Percentiles rank a stretch among this genome's conserved stretches.
These are phyloP conservation scores for Achaetomiella virescens DNA, from an alignment of 495 filamentous ascomycete species.

Conservation along the genomic window DNA sequence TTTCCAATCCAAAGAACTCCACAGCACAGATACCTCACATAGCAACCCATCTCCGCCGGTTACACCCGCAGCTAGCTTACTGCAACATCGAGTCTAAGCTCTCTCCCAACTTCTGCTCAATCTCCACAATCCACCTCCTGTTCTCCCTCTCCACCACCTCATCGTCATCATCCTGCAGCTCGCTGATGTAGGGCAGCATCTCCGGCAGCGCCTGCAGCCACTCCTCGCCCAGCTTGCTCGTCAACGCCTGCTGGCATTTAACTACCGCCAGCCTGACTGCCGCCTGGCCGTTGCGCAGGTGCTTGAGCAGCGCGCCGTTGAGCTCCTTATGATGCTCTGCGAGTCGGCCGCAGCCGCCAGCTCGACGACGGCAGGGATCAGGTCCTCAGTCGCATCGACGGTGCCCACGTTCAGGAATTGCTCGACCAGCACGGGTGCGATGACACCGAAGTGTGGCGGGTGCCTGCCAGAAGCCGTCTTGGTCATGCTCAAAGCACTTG, in stretches of 20 bases:
- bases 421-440: conserved; percentile 60
- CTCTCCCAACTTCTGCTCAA: conserved; percentile 83
- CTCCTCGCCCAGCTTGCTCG: conserved; percentile 75
- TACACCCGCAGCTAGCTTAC: conserved; percentile 30
- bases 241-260: conserved; percentile 69
- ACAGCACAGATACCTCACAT: not conserved
- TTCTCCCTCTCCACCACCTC: conserved; percentile 86
- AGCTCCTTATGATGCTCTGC: conserved; percentile 80
- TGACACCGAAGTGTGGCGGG: conserved; percentile 71
- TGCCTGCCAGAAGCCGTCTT: conserved; percentile 79
- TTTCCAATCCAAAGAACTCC: not conserved
- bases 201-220: conserved; percentile 86
- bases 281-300: conserved; percentile 62
- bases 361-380: conserved; percentile 59
- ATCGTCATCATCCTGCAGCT: conserved; percentile 92
- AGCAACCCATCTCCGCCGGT: not conserved
- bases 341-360: conserved; percentile 74
- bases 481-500: conserved; percentile 73
- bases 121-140: conserved; percentile 74
- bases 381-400: conserved; percentile 32
- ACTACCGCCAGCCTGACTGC: conserved; percentile 70
- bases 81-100: conserved; percentile 84
- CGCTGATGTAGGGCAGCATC: conserved; percentile 90
- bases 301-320: conserved; percentile 66
- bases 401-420: conserved; percentile 55